Conservation (phyloP, 169 alveolate genomes). For the Theileria parva region DNA sequence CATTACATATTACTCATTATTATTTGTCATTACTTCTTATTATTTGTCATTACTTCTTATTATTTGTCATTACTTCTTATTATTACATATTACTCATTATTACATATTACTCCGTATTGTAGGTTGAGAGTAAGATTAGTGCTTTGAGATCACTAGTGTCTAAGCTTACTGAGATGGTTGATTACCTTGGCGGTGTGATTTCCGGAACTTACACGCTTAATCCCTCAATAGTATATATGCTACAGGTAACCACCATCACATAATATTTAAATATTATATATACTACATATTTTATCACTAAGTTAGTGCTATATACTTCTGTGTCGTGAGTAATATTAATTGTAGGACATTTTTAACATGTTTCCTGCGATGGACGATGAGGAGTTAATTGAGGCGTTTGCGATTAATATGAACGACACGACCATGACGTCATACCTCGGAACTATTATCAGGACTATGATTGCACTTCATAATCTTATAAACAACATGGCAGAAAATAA, state of each 20-base stretch:
- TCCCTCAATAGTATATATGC: slow-evolving; percentile 85
- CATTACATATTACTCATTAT: not conserved
- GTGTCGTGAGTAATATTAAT: not conserved
- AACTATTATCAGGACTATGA: slow-evolving; percentile 88
- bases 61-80: not conserved
- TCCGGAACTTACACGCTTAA: slow-evolving; percentile 86
- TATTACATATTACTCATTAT: not conserved
- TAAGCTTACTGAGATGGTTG: slow-evolving; percentile 69
- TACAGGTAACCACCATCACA: slow-evolving; percentile 71
- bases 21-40: not conserved
- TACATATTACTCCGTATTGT: not conserved
- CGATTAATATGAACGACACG: slow-evolving; percentile 91
- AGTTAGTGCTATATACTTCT: not conserved
- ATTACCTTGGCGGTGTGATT: slow-evolving; percentile 75
- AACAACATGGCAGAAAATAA: slow-evolving; percentile 91
- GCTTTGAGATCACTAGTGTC: slow-evolving; percentile 68
- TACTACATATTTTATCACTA: too few species aligned
- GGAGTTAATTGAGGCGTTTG: slow-evolving; percentile 86
- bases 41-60: not conserved
- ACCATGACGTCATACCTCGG: slow-evolving; percentile 91
- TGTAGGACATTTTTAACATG: slow-evolving; percentile 92
- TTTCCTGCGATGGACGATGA: slow-evolving; percentile 89
- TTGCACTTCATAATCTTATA: slow-evolving; percentile 93
- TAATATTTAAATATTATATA: not conserved
- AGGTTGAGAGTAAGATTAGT: slow-evolving; percentile 75